Evolutionary conservation across 2,329 filamentous ascomycete genomes (phyloP).

Genomic region (Arthrobotrys sinensis): DNA sequence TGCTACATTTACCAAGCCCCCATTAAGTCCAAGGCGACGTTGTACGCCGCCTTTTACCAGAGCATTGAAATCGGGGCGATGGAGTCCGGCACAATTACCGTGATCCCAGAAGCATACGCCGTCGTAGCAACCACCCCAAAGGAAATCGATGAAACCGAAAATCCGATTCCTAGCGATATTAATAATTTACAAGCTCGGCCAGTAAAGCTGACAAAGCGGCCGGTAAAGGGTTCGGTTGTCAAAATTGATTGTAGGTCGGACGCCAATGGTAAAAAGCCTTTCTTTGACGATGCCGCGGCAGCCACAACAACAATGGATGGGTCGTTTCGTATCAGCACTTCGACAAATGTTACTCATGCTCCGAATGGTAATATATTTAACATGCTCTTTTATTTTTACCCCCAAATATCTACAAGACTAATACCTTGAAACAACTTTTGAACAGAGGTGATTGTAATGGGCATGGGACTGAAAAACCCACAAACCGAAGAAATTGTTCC

Average conservation of each 20-base stretch:
- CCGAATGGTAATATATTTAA: constrained; percentile 20
- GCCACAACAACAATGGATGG: constrained; percentile 27
- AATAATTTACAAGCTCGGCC: constrained; percentile 21
- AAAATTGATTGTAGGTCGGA: constrained; percentile 21
- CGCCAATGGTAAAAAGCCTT: not conserved
- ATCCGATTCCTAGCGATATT: not conserved
- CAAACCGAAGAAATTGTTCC: constrained; percentile 27
- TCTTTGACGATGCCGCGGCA: constrained; percentile 24
- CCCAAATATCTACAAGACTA: not conserved
- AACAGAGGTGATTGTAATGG: constrained; percentile 29
- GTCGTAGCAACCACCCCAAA: constrained; percentile 7
- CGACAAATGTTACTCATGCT: constrained; percentile 2
- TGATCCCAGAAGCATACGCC: constrained; percentile 28
- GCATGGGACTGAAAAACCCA: constrained; percentile 29
- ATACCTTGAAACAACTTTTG: not conserved
- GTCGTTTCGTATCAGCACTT: constrained; percentile 36
- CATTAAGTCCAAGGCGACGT: constrained; percentile 6
- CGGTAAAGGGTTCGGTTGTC: constrained; percentile 37
- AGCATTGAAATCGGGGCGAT: not conserved
- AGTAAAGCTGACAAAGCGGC: constrained; percentile 34
- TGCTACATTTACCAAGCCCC: constrained; percentile 30
- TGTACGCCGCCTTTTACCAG: constrained; percentile 20
- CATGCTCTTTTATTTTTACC: not conserved
- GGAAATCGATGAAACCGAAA: not conserved
- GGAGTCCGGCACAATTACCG: constrained; percentile 1